Evolutionary conservation across 129 eudicot genomes (phyloP), one percentile per base, ranked within the genome.

Genomic region (Flaveria robusta): DNA sequence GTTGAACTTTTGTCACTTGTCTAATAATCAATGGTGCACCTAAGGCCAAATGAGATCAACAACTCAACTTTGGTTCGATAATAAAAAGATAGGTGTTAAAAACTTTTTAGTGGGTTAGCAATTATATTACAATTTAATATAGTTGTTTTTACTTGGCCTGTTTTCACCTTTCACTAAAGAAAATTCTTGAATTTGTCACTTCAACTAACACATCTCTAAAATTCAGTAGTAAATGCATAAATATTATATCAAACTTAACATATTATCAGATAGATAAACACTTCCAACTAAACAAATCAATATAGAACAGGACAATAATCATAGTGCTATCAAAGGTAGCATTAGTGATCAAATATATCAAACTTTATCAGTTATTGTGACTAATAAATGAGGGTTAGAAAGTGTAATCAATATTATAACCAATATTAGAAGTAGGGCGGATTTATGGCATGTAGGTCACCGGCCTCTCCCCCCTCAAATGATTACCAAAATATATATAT

Each of bases 391-490:
- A 14, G 47, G 60, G 70, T 14, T 4, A 20, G 41, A 56, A 56
- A 27, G 47, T 68, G 58, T 23, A 67, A 41, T 2, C 31, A 42
- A 22, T 18, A 68, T 42, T 39, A 9, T 66, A 14, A 39, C 3
- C n/a, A 52, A 37, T 34, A 49, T 39, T 31, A 5, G 12, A 31
- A 29, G 72, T 34, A 29, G 12, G 65, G 66, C 52, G 20, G 62
- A 64, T 29, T 65, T 65, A 49, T 47, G 7, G 52, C 29, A 51
- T 74, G 59, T 60, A 60, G 79, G 80, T 54, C 72, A 76, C 80
- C 80, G 43, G 41, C 66, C 43, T 66, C 72, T 71, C 66, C 37
- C 80, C 80, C 49, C 80, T 76, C 73, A 34, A 63, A 11, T 63
- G 79, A 71, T 62, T 75, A 46, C 37, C 15, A 74, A 41, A 23